Base-by-base conservation (phyloP, 2,329 filamentous ascomycete species). In the Thelonectria discophora region DNA sequence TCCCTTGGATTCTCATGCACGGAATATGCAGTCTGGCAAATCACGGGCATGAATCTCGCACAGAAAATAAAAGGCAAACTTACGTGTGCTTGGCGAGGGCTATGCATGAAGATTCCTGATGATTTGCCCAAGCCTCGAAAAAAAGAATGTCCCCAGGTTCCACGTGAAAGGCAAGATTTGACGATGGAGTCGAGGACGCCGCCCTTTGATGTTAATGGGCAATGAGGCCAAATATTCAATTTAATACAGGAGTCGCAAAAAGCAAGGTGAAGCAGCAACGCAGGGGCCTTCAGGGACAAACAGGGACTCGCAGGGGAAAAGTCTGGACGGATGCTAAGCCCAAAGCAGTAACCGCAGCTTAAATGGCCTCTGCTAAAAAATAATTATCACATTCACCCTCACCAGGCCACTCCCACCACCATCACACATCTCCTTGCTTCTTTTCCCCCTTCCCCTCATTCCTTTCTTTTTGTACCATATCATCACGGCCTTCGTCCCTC, bases 381-480 rank as follows among this genome's bases (percentile, higher is more conserved):
- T 30, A 30, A 30, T 7, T 30, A 30, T 30, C 27, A 30, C 27
- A 30, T 30, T 30, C 27, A 30, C 27, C 27, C 27, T 30, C 27
- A 30, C 27, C 54, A 64, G 46, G 52, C 47, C 39, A 21, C 45
- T 46, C 47, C 45, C 56, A 53, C 58, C 34, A 40, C 50, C 56
- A 46, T 48, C 65, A 59, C 46, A 48, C 40, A 60, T 55, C 55
- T 42, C 55, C 48, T 60, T 58, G 40, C 48, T 40, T 34, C 43
- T 55, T 45, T 60, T 54, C 58, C n/a, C 55, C 18, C 49, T 32
- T 49, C 58, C 56, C 52, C 55, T 49, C 60, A 54, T 67, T 70
- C 61, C 65, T 58, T 71, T 71, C 63, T 60, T 55, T 47, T 54
- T 46, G 27, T 61, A 50, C 24, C 40, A 27, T 43, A 48, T 53